Evolutionary conservation across 345 rosid species (phyloP), one percentile per base, ranked within the genome.

Genomic region (Salix viminalis): DNA sequence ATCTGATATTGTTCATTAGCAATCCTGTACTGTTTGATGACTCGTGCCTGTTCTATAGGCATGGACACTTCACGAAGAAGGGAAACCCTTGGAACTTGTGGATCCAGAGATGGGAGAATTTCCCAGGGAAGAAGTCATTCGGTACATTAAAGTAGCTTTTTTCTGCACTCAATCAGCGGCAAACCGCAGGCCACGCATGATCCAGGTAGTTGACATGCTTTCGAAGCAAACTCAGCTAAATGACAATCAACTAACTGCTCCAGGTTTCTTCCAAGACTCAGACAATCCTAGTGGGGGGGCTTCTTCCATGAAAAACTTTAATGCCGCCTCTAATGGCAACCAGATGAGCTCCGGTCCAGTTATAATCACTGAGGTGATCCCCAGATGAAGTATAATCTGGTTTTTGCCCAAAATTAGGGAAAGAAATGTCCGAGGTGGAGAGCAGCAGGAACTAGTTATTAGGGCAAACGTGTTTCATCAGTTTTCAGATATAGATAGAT

Each of bases 121-220:
- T 41, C 90, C 89, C 0, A 83, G 85, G 75, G 89, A 88, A 18
- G 88, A 83, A 76, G 83, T 84, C 64, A 52, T 85, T 44, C 80
- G 90, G 52, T 82, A 88, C 83, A 82, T 89, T 48, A 91, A 91
- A 77, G 87, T 91, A 37, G 93, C 96, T 14, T 82, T 91, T 56
- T 88, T 91, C 89, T 91, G 96, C 75, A 85, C 96, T 50, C 96
- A 91, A 73, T 84, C 83, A 48, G 81, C 72, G 32, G 86, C 84
- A 16, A 87, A 42, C 71, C 87, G 90, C 41, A 86, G 96, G 76
- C 96, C 93, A 1, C 13, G 42, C 44, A 89, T 88, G 93, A 85
- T 90, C 79, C 91, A 89, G 84, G 96, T 91, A 39, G 83, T 88
- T 2, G 83, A 88, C 37, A 91, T 91, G 96, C 88, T 91, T 13